phyloP scores from a whole-genome alignment of 768 basidiomycete species.

The Austroboletus eburneus region DNA sequence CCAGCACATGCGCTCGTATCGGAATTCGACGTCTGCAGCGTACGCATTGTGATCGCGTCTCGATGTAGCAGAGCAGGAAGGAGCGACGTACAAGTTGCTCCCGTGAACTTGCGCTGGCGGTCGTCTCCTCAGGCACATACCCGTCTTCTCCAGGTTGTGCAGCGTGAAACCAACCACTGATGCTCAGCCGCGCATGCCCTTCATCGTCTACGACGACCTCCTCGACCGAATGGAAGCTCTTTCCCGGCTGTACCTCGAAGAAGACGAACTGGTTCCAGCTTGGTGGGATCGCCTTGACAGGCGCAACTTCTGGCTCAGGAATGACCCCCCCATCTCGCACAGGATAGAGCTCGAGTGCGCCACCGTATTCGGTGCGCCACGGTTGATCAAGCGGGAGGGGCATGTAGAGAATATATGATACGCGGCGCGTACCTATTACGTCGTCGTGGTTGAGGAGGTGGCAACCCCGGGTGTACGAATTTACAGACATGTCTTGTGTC shows the following conservation, averaged over 20 bases:
- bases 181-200: constrained; percentile 72
- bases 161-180: constrained; percentile 97
- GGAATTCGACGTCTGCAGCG: constrained; percentile 53
- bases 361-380: constrained; percentile 91
- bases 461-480: constrained; percentile 85
- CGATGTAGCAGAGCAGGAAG: constrained; percentile 5
- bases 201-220: constrained; percentile 85
- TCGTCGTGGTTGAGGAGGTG: constrained; percentile 98
- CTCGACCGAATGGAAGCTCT: constrained; percentile 94
- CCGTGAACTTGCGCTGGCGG: constrained; percentile 77
- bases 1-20: constrained; percentile 31
- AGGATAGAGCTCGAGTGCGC: constrained; percentile 91
- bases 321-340: constrained; percentile 51
- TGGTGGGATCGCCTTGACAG: constrained; percentile 66
- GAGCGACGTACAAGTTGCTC: constrained; percentile 82
- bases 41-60: constrained; percentile 4
- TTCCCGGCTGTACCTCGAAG: constrained; percentile 91
- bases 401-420: constrained; percentile 97
- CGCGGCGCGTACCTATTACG: constrained; percentile 89
- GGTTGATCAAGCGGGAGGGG: constrained; percentile 67
- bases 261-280: constrained; percentile 89
- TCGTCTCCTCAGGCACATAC: constrained; percentile 50
- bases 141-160: constrained; percentile 90
- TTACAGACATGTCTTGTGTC: constrained; percentile 95
- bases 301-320: constrained; percentile 64